Base-by-base conservation (phyloP, 306 rosid genomes). In the Quercus mongolica region DNA sequence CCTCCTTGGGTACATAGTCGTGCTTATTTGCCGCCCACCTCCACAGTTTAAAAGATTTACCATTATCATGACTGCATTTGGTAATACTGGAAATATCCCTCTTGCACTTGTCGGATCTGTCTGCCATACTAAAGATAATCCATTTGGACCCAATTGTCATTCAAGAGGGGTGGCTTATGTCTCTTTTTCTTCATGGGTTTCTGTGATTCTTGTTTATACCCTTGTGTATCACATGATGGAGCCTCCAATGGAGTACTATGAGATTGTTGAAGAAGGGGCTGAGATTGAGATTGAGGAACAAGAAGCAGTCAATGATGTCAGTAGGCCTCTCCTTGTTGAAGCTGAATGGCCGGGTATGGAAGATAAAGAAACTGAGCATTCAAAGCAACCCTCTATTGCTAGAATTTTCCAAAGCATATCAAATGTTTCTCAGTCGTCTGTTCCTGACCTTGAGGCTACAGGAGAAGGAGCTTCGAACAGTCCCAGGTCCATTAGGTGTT, bases 261-360 rank as follows among this genome's bases (percentile, higher is more conserved):
- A 90, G 76, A 64, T 92, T 71, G 88, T 90, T 73, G 97, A 94
- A 31, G 64, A 58, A 3, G 64, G 61, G 12, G 41, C 0, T 71
- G 89, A 83, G 49, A 89, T 84, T 71, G 89, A 83, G 49, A 89
- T 84, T 15, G 85, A 77, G 80, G 93, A 88, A 84, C 26, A 72
- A 10, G 56, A 2, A 6, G 10, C 77, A 1, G 74, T 73, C 10
- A 85, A 87, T n/a, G 88, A 89, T 84, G 59, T 84, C 12, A 88
- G 98, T 76, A 89, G 91, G 69, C 94, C 97, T 14, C 88, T 94
- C 5, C 96, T 94, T 77, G 93, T 92, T 5, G 98, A 94, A 87
- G 98, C 98, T 35, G 98, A 94, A 78, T 94, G 98, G 98, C 98
- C 97, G 3, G 96, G 94, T n/a, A 92, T 94, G 55, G 97, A 92